A percentile compares a stretch with the other conserved stretches of the same genome.
These are phyloP conservation scores for Moelleriella libera DNA, from an alignment of 2,329 filamentous ascomycete species.

Conservation along the genomic window DNA sequence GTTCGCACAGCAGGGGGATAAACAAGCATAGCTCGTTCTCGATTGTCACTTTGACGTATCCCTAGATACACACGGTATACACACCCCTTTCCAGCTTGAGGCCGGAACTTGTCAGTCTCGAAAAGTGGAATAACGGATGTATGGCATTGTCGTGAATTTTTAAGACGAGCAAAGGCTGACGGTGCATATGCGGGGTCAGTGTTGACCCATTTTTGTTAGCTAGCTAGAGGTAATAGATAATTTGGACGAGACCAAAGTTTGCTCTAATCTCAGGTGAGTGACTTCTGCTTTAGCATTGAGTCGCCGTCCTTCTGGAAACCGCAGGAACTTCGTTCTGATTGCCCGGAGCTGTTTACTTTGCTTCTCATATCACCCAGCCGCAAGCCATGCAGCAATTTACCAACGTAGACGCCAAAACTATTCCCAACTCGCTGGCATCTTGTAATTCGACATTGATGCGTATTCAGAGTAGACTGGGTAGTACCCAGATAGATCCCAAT, in stretches of 20 bases:
- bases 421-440: neutral
- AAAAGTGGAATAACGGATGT: too few species aligned
- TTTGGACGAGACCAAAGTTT: neutral
- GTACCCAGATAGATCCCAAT: slow-evolving; percentile 1
- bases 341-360: neutral
- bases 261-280: neutral
- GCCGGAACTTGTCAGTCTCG: too few species aligned
- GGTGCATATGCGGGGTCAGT: too few species aligned
- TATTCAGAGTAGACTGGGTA: slow-evolving; percentile 1
- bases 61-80: too few species aligned
- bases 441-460: slow-evolving; percentile 1
- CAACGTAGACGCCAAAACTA: neutral
- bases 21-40: too few species aligned
- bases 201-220: neutral
- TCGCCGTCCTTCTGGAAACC: neutral
- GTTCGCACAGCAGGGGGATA: too few species aligned
- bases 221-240: neutral
- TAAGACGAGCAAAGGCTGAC: too few species aligned
- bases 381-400: neutral
- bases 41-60: too few species aligned
- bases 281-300: neutral
- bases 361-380: neutral
- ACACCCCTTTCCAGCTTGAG: too few species aligned
- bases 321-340: slow-evolving; percentile 1
- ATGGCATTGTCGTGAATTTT: too few species aligned